These are phyloP conservation scores for Claviceps africana DNA, from an alignment of 2,329 filamentous ascomycete genomes.

Conservation along the genomic window DNA sequence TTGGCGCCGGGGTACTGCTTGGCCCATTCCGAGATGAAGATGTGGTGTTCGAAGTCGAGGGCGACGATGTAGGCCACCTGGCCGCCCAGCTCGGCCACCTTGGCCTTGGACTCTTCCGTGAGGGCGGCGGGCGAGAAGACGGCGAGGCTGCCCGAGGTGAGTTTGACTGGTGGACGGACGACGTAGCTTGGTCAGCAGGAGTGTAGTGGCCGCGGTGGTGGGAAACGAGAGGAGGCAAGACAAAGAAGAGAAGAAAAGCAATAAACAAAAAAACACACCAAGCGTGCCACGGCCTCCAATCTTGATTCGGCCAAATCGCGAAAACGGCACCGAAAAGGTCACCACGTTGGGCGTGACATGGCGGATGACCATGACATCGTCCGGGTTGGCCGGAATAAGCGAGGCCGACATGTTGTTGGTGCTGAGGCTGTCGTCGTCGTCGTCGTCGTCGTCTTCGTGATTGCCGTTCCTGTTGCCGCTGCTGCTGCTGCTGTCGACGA, in stretches of 20 bases:
- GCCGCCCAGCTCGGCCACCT: constrained; percentile 50
- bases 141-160: constrained; percentile 63
- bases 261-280: constrained; percentile 34
- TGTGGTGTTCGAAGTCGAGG: constrained; percentile 85
- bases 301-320: constrained; percentile 63
- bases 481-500: background rate
- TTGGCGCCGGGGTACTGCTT: constrained; percentile 63
- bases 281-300: constrained; percentile 80
- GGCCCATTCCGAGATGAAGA: constrained; percentile 80
- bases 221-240: background rate
- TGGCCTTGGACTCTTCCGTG: constrained; percentile 55
- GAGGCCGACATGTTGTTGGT: constrained; percentile 40
- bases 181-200: background rate
- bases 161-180: constrained; percentile 54
- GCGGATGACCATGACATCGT: constrained; percentile 80
- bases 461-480: too few species aligned
- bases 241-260: background rate
- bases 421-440: background rate
- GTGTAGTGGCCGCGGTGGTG: background rate
- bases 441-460: background rate
- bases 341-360: constrained; percentile 65
- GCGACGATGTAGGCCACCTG: constrained; percentile 75
- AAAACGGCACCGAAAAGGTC: constrained; percentile 72
- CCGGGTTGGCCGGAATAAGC: constrained; percentile 56
- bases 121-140: constrained; percentile 87